Evolutionary conservation across 208 protist genomes (phyloP).

Genomic region (Crithidia bombi): DNA sequence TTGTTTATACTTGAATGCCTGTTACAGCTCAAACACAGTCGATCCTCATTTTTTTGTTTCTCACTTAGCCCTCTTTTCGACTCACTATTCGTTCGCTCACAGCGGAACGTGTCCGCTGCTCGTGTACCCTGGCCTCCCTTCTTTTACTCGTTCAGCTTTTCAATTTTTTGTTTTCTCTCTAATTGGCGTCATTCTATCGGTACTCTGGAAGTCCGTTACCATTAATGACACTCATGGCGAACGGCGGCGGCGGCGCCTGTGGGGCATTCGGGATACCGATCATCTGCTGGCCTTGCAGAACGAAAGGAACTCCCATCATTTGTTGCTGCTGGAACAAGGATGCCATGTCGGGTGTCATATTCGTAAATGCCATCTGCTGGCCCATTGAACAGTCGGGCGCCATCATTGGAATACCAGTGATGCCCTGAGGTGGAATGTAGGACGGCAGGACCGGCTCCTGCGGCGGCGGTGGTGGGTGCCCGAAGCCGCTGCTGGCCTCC

Average conservation of each 20-base stretch:
- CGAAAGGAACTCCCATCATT: conserved; percentile 68
- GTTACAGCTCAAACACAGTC: too few species aligned
- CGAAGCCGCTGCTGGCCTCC: conserved; percentile 18
- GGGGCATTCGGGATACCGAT: conserved; percentile 59
- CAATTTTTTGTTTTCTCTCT: conserved; percentile 2
- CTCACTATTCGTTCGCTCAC: not conserved
- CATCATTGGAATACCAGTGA: conserved; percentile 50
- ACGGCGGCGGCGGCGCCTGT: conserved; percentile 38
- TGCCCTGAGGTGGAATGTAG: conserved; percentile 39
- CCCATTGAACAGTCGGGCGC: conserved; percentile 38
- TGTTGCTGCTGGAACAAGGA: conserved; percentile 62
- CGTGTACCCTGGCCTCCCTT: not conserved
- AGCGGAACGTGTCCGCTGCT: not conserved
- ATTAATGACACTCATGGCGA: conserved; percentile 58
- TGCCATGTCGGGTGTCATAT: conserved; percentile 56
- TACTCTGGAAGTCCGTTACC: conserved; percentile 31
- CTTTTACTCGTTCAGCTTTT: not conserved
- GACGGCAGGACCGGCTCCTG: conserved; percentile 33
- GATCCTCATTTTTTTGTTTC: too few species aligned
- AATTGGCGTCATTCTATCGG: conserved; percentile 19
- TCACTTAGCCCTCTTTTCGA: not conserved
- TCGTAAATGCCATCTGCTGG: conserved; percentile 60
- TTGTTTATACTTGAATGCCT: too few species aligned
- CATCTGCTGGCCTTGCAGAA: conserved; percentile 72
- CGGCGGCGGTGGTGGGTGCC: conserved; percentile 21